Base-by-base conservation (phyloP, 225 moss, liverwort and hornwort genomes). In the Straminergon stramineum region DNA sequence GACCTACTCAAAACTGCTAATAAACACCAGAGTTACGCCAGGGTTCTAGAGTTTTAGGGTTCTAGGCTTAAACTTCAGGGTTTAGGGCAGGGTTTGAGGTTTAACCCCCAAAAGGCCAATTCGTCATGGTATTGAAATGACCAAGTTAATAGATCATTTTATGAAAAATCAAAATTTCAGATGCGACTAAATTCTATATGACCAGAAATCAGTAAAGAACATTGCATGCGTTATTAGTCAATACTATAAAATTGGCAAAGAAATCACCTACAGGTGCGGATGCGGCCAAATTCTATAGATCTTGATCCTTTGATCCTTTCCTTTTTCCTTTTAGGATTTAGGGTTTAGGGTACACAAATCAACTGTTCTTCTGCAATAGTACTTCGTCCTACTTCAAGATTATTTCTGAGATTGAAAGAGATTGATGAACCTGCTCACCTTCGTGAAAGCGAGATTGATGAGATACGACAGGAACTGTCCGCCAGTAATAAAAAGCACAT, bases 401-500 rank as follows among this genome's bases (percentile, higher is more conserved):
- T 32, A n/a, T 31, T 39, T 53, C 37, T 24, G 26, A 34, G 18
- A 87, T 64, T 67, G 76, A 23, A 58, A 37, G 69, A 66, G 43
- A 37, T 23, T 48, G 79, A 65, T 84, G 19, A 51, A 63, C 39
- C 27, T 45, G 75, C 85, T 68, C 52, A 95, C 97, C 94, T 93
- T 93, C 3, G 95, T 96, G 90, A 97, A 97, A 69, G 93, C 97
- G 76, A 94, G 92, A 79, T 97, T 98, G 92, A 96, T 93, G 86
- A 96, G 89, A 81, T 98, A 96, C 37, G 96, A 88, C 13, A 97
- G 88, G 83, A 97, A 98, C 90, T 99, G 99, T 53, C 99, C 99
- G 32, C 95, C 94, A 27, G 99, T 99, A 91, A 99, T 97, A 91
- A 99, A 96, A 45, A 99, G 91, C 82, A 99, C 99, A 88, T 99